Conservation (phyloP, 176 grass and related monocot genomes). For the Ensete ventricosum region DNA sequence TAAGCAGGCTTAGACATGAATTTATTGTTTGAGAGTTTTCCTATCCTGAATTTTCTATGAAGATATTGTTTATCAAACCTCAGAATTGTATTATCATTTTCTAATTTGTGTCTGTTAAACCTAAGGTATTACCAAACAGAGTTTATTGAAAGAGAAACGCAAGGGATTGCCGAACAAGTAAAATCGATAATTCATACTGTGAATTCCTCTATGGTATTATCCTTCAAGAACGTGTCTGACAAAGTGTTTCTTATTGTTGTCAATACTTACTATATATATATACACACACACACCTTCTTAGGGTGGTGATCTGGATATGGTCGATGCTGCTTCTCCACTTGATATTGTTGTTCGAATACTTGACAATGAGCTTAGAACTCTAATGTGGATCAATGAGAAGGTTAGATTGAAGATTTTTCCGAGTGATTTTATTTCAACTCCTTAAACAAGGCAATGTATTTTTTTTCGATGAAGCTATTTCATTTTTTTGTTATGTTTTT, state of each 20-base stretch:
- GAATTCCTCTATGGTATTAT: conserved; percentile 68
- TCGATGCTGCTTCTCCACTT: conserved; percentile 76
- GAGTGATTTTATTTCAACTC: neutral
- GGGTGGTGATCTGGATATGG: conserved; percentile 56
- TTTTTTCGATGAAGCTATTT: no score
- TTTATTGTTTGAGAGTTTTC: conserved; percentile 3
- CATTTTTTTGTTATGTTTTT: no score
- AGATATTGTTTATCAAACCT: no score
- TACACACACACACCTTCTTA: conserved; percentile 20
- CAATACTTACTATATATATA: neutral
- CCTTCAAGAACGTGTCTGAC: neutral
- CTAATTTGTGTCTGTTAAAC: neutral
- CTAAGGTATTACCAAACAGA: conserved; percentile 87
- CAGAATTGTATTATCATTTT: no score
- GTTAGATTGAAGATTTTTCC: conserved; percentile 13
- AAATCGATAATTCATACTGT: conserved; percentile 93
- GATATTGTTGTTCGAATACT: conserved; percentile 91
- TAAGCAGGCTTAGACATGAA: neutral
- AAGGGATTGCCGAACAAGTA: conserved; percentile 92
- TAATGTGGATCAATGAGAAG: conserved; percentile 99
- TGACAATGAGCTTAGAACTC: conserved; percentile 83
- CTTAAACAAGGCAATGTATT: neutral
- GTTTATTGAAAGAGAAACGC: conserved; percentile 75
- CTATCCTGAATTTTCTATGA: neutral
- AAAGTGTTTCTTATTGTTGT: neutral